Conservation (phyloP, 495 filamentous ascomycete species). For the Hypomontagnella submonticulosa region DNA sequence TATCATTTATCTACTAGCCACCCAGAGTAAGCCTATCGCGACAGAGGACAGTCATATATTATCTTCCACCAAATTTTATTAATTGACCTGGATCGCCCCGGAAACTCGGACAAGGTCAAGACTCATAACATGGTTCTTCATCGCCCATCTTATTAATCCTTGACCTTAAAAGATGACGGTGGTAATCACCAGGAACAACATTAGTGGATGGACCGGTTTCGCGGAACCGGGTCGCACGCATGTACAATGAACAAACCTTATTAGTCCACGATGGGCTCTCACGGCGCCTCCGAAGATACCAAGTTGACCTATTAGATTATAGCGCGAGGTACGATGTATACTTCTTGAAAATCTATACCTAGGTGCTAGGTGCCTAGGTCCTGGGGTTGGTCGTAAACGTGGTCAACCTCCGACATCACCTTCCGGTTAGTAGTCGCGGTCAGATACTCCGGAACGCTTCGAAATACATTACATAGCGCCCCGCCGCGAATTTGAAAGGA, state of each 20-base stretch:
- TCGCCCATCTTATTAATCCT: slow-evolving; percentile 29
- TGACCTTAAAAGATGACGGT: slow-evolving; percentile 25
- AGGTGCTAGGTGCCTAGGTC: background rate
- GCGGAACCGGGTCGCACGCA: slow-evolving; percentile 34
- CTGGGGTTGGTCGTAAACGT: slow-evolving; percentile 15
- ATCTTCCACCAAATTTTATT: slow-evolving; percentile 14
- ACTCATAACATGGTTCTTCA: slow-evolving; percentile 33
- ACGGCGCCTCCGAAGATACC: slow-evolving; percentile 13
- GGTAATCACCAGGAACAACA: slow-evolving; percentile 22
- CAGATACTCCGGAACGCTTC: slow-evolving; percentile 21
- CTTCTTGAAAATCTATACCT: background rate
- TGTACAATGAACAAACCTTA: slow-evolving; percentile 24
- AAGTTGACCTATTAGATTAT: slow-evolving; percentile 11
- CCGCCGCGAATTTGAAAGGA: slow-evolving; percentile 24
- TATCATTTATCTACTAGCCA: no score
- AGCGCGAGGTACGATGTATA: background rate
- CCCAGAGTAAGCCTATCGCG: slow-evolving; percentile 4
- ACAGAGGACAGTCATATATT: slow-evolving; percentile 10
- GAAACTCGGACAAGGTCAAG: slow-evolving; percentile 22
- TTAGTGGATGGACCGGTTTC: slow-evolving; percentile 33
- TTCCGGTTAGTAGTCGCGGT: slow-evolving; percentile 15
- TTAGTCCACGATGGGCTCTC: slow-evolving; percentile 31
- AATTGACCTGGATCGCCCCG: slow-evolving; percentile 20
- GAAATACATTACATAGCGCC: slow-evolving; percentile 20
- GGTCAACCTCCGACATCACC: slow-evolving; percentile 10